Evolutionary conservation across 306 rosid species (phyloP).

Genomic region (Ammopiptanthus mongolicus): DNA sequence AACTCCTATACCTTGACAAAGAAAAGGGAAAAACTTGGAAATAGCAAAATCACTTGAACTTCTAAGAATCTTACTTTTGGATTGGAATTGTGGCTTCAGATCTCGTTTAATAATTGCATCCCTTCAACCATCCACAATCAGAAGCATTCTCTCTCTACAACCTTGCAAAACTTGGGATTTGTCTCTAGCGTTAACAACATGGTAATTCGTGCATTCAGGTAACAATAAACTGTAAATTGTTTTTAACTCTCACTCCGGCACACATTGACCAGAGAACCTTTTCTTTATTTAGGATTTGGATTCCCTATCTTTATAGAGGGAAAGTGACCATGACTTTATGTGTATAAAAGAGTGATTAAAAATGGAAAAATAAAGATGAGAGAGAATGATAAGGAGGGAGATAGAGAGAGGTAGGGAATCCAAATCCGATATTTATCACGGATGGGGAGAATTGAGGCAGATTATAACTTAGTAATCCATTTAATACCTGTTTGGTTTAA

Average conservation of each 20-base stretch:
- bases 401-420: too few relatives aligned
- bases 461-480: neutral
- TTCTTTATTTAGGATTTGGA: too few relatives aligned
- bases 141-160: neutral
- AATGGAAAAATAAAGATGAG: too few relatives aligned
- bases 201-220: neutral
- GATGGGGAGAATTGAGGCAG: neutral
- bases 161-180: slow-evolving; percentile 15
- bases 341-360: too few relatives aligned
- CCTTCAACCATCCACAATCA: slow-evolving; percentile 1
- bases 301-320: too few relatives aligned
- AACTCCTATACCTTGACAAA: neutral
- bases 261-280: slow-evolving; percentile 7
- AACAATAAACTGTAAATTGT: neutral
- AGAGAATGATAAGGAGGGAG: too few relatives aligned
- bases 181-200: slow-evolving; percentile 2
- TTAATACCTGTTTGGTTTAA: too few relatives aligned
- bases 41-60: neutral
- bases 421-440: neutral
- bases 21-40: neutral
- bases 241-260: neutral
- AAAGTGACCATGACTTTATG: too few relatives aligned
- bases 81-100: slow-evolving; percentile 4
- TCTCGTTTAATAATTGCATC: neutral
- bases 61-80: slow-evolving; percentile 4